A percentile compares a stretch with the other conserved stretches of the same genome.
Evolutionary conservation across 768 basidiomycete species (phyloP).

Genomic region (Rhodotorula graminis): DNA sequence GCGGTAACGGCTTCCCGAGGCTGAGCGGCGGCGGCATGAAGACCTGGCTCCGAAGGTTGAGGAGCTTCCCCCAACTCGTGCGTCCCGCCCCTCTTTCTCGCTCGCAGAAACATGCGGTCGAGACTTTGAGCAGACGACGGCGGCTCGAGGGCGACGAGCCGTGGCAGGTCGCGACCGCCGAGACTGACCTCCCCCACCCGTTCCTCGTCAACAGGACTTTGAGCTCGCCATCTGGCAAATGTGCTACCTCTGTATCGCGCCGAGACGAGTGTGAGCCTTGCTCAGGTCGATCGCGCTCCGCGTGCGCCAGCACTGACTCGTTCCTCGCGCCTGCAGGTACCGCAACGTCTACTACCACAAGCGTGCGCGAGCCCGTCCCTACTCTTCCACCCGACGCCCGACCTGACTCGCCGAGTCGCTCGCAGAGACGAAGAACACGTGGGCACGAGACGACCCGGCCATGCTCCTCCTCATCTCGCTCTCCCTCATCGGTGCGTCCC

Average conservation of each 20-base stretch:
- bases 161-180: no score
- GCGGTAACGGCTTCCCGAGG: conserved; percentile 14
- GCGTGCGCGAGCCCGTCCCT: conserved; percentile 55
- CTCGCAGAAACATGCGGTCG: no score
- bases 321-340: conserved; percentile 57
- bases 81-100: background rate
- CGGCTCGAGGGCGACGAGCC: no score
- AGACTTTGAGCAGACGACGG: no score
- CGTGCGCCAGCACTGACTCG: conserved; percentile 35
- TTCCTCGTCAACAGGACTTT: conserved; percentile 66
- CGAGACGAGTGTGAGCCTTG: conserved; percentile 69
- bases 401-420: conserved; percentile 48
- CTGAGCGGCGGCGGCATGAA: conserved; percentile 20
- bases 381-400: background rate
- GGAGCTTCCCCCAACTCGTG: conserved; percentile 24
- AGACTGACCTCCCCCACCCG: background rate
- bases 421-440: conserved; percentile 86
- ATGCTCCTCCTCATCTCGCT: conserved; percentile 72
- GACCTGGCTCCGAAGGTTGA: conserved; percentile 22
- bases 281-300: conserved; percentile 31
- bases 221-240: conserved; percentile 94
- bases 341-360: conserved; percentile 98
- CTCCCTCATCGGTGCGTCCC: conserved; percentile 67
- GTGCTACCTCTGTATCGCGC: conserved; percentile 86
- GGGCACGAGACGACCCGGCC: conserved; percentile 96